Evolutionary conservation across 2,329 filamentous ascomycete species (phyloP).

Genomic region (Fusarium aywerte): DNA sequence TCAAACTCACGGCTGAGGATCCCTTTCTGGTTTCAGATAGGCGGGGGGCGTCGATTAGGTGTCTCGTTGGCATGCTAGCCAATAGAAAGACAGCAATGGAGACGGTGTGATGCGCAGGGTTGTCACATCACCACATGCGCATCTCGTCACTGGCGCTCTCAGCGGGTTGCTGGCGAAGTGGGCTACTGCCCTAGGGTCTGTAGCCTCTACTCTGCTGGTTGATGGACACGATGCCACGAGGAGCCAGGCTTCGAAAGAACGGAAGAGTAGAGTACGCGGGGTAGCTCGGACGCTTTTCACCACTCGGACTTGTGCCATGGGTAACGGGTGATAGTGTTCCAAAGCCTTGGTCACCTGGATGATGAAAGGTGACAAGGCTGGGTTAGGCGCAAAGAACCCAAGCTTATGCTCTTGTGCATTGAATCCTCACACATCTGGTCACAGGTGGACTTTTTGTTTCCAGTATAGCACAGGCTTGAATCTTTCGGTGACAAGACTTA

Average conservation of each 20-base stretch:
- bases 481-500: slow-evolving; percentile 9
- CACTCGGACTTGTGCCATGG: slow-evolving; percentile 29
- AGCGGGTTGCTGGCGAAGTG: slow-evolving; percentile 27
- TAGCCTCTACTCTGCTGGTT: slow-evolving; percentile 17
- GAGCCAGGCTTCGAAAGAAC: slow-evolving; percentile 3
- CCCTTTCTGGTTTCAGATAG: slow-evolving; percentile 43
- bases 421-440: slow-evolving; percentile 6
- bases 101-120: slow-evolving; percentile 46
- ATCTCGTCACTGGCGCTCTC: slow-evolving; percentile 45
- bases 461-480: not conserved
- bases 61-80: slow-evolving; percentile 34
- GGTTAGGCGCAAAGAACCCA: slow-evolving; percentile 25
- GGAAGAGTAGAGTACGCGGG: slow-evolving; percentile 24
- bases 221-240: slow-evolving; percentile 29
- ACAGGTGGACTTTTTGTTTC: not conserved
- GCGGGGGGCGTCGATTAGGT: slow-evolving; percentile 32
- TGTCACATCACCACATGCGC: slow-evolving; percentile 47
- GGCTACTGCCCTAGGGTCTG: slow-evolving; percentile 5
- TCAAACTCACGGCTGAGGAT: slow-evolving; percentile 36
- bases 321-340: slow-evolving; percentile 18
- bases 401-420: slow-evolving; percentile 6
- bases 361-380: slow-evolving; percentile 16
- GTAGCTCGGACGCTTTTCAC: slow-evolving; percentile 23
- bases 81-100: slow-evolving; percentile 28
- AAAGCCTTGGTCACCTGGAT: slow-evolving; percentile 25